phyloP scores from a whole-genome alignment of 768 basidiomycete species.

The Phlebiopsis gigantea region DNA sequence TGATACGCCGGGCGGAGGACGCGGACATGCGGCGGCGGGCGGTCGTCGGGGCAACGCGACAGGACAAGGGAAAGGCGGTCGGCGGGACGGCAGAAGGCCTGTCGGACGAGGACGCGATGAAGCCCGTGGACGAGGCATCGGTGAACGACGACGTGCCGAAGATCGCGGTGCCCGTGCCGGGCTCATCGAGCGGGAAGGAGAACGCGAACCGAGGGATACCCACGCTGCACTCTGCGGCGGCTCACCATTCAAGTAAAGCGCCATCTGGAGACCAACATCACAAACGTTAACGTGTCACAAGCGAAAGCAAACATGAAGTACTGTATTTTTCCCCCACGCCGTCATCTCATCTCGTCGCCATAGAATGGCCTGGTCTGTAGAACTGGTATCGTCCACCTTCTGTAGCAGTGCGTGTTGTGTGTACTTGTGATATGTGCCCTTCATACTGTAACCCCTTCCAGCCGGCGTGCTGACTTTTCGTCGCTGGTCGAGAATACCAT shows the following conservation, averaged over 20 bases:
- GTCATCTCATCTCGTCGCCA: background rate
- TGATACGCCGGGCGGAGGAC: slow-evolving; percentile 61
- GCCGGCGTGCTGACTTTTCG: too few species aligned
- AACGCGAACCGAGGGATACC: slow-evolving; percentile 18
- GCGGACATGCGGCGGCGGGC: slow-evolving; percentile 36
- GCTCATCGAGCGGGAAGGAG: slow-evolving; percentile 17
- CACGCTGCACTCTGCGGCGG: slow-evolving; percentile 17
- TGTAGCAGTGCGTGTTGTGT: slow-evolving; percentile 2
- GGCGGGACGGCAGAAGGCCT: slow-evolving; percentile 36
- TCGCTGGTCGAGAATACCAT: background rate
- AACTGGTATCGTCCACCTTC: background rate
- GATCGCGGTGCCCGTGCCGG: slow-evolving; percentile 19
- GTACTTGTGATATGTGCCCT: slow-evolving; percentile 4
- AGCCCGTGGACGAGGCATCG: slow-evolving; percentile 59
- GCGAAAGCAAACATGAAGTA: background rate
- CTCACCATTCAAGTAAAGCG: background rate
- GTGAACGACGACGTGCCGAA: slow-evolving; percentile 18
- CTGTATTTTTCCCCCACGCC: background rate
- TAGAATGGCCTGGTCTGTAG: slow-evolving; percentile 3
- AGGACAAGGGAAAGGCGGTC: background rate
- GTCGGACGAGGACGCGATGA: slow-evolving; percentile 57
- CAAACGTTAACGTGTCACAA: slow-evolving; percentile 4
- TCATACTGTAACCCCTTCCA: too few species aligned
- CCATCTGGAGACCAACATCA: background rate
- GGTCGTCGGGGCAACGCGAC: slow-evolving; percentile 35